phyloP scores from a whole-genome alignment of 768 basidiomycete species.

The Lentinula boryana region DNA sequence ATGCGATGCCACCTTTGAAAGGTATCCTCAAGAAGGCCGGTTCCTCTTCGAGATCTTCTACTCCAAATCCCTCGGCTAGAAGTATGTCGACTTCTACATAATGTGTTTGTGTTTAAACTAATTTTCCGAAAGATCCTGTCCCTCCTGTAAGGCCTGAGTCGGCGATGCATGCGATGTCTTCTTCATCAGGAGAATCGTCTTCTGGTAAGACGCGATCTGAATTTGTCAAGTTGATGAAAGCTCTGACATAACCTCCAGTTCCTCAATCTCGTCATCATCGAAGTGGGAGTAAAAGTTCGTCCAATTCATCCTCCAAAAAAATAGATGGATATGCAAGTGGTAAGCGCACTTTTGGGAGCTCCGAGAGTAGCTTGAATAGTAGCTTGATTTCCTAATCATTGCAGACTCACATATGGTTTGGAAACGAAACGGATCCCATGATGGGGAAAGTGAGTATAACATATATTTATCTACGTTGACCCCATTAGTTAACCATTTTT shows the following conservation, averaged over 20 bases:
- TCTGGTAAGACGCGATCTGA: neutral
- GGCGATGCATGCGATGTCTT: neutral
- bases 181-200: neutral
- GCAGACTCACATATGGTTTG: slow-evolving; percentile 1
- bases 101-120: neutral
- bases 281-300: neutral
- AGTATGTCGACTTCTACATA: neutral
- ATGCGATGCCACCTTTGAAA: neutral
- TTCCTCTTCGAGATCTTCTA: neutral
- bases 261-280: neutral
- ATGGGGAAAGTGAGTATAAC: neutral
- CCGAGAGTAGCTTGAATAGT: neutral
- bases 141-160: neutral
- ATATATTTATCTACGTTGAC: neutral
- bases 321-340: slow-evolving; percentile 6
- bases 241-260: neutral
- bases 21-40: slow-evolving; percentile 4
- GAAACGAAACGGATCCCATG: neutral
- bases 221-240: neutral
- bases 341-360: neutral
- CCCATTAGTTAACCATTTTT: neutral
- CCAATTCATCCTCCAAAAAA: slow-evolving; percentile 1
- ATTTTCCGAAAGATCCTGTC: neutral
- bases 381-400: neutral
- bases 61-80: neutral